Percentiles rank a stretch among this genome's conserved stretches.
Conservation (phyloP, 1,139 yeast species). For the Diutina rugosa region DNA sequence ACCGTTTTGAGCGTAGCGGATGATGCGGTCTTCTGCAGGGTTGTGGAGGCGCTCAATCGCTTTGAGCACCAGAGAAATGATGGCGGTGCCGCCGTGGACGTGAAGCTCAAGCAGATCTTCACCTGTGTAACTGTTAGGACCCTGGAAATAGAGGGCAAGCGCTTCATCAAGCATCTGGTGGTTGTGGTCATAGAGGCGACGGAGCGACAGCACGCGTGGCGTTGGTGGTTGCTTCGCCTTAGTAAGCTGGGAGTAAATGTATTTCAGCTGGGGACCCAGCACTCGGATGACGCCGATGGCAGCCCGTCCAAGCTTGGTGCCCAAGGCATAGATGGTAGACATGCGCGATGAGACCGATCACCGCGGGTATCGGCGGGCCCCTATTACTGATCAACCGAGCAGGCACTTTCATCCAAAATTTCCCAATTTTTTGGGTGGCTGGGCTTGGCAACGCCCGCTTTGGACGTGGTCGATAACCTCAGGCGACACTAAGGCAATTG, state of each 20-base stretch:
- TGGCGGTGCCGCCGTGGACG: slow-evolving; percentile 89
- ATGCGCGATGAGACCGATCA: background rate
- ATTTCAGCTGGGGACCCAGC: slow-evolving; percentile 54
- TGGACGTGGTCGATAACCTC: background rate
- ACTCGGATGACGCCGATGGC: slow-evolving; percentile 83
- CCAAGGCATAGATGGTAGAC: slow-evolving; percentile 77
- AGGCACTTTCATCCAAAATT: too few species aligned
- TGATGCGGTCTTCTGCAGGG: slow-evolving; percentile 23
- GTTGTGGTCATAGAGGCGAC: slow-evolving; percentile 35
- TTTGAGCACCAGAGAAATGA: slow-evolving; percentile 51
- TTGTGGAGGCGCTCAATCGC: slow-evolving; percentile 46
- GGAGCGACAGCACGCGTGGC: slow-evolving; percentile 43
- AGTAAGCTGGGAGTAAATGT: slow-evolving; percentile 37
- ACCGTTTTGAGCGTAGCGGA: slow-evolving; percentile 84
- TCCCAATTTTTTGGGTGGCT: too few species aligned
- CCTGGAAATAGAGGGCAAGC: slow-evolving; percentile 50
- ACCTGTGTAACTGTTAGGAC: slow-evolving; percentile 85
- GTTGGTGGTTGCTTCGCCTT: slow-evolving; percentile 20
- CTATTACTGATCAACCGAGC: background rate
- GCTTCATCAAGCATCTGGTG: slow-evolving; percentile 59
- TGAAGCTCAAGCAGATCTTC: slow-evolving; percentile 84
- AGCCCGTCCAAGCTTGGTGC: slow-evolving; percentile 70
- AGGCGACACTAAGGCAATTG: background rate
- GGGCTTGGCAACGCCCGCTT: background rate
- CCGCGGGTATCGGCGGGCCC: background rate